Evolutionary conservation across 495 filamentous ascomycete species (phyloP).

Genomic region (Xylaria curta): DNA sequence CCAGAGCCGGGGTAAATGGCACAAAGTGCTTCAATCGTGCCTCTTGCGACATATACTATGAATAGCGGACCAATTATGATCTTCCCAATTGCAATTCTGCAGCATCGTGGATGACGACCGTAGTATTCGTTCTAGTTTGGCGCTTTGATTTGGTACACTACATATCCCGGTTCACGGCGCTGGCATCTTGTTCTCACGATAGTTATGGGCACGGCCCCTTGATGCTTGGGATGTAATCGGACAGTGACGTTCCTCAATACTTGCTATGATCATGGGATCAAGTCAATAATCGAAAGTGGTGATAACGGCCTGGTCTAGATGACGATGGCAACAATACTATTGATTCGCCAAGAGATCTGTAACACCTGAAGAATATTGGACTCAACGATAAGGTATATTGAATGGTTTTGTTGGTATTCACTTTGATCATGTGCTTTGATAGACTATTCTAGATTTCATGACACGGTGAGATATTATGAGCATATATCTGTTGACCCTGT

Average conservation of each 20-base stretch:
- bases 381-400: not conserved
- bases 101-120: not conserved
- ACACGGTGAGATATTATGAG: not conserved
- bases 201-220: not conserved
- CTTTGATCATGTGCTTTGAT: not conserved
- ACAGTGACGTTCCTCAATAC: not conserved
- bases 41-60: slow-evolving; percentile 12
- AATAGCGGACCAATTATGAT: slow-evolving; percentile 22
- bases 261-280: not conserved
- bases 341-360: not conserved
- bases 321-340: not conserved
- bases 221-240: not conserved
- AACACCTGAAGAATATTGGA: not conserved
- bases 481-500: not conserved
- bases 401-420: not conserved
- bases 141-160: not conserved
- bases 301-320: not conserved
- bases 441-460: not conserved
- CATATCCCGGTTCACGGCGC: slow-evolving; percentile 5
- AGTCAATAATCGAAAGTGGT: no score
- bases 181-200: not conserved
- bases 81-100: slow-evolving; percentile 18
- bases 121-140: not conserved
- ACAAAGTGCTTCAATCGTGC: slow-evolving; percentile 24
- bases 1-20: slow-evolving; percentile 35